These are phyloP conservation scores for Neoboletus brunneissimus DNA, from an alignment of 768 basidiomycete species.

Conservation along the genomic window DNA sequence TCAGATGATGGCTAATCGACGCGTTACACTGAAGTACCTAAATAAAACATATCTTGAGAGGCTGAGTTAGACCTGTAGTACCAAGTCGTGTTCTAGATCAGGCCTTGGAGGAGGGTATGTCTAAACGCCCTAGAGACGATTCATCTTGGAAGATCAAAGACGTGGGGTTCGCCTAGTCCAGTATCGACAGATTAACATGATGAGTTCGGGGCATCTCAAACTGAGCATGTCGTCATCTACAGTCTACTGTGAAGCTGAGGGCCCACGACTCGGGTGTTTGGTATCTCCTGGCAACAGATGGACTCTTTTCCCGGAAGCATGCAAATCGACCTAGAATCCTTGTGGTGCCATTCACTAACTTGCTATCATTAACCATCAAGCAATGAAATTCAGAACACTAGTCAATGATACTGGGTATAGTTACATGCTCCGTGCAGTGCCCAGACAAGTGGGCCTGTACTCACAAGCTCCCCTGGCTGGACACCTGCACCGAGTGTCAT, in stretches of 20 bases:
- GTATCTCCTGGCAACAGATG: background rate
- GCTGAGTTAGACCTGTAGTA: too few relatives aligned
- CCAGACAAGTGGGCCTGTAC: background rate
- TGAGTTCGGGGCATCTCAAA: background rate
- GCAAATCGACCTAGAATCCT: background rate
- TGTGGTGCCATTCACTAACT: background rate
- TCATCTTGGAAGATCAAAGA: background rate
- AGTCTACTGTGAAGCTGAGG: background rate
- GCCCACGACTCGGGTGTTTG: background rate
- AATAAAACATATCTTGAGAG: too few relatives aligned
- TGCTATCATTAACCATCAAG: background rate
- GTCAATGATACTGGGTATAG: background rate
- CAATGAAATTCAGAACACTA: background rate
- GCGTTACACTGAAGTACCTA: too few relatives aligned
- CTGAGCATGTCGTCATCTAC: background rate
- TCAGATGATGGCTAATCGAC: background rate
- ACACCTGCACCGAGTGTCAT: background rate
- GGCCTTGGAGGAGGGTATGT: too few relatives aligned
- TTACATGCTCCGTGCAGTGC: background rate
- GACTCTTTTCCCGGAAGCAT: background rate
- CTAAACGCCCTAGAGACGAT: background rate
- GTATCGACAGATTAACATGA: background rate
- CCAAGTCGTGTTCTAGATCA: background rate
- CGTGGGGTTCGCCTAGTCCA: background rate
- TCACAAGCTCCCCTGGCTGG: background rate